Conservation (phyloP, 2,329 filamentous ascomycete species). For the Penicillium frequentans region DNA sequence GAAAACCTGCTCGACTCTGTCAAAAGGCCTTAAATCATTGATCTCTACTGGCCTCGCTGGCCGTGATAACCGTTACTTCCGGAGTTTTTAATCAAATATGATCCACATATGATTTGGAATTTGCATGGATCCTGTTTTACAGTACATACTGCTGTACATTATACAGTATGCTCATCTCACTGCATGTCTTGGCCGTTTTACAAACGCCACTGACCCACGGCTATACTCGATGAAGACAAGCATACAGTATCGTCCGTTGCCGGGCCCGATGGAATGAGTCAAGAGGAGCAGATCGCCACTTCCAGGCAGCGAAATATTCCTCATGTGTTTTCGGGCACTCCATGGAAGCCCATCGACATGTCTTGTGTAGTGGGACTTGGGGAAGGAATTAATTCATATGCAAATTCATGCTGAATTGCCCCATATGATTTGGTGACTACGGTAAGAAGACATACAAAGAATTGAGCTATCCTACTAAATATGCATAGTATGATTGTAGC, state of each 20-base stretch:
- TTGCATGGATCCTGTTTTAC: not conserved
- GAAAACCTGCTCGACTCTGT: not conserved
- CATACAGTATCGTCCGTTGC: not conserved
- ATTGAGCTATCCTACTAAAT: not conserved
- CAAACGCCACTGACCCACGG: slow-evolving; percentile 16
- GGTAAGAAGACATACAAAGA: not conserved
- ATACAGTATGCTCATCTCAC: not conserved
- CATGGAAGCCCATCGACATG: not conserved
- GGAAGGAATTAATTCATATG: too few relatives aligned
- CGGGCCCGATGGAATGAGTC: not conserved
- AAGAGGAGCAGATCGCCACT: slow-evolving; percentile 12
- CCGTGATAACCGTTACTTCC: too few relatives aligned
- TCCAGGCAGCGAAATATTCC: slow-evolving; percentile 10
- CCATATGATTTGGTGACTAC: not conserved
- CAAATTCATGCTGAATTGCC: not conserved
- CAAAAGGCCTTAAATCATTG: not conserved
- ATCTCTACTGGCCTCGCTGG: not conserved
- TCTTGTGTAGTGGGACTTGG: too few relatives aligned
- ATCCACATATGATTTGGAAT: not conserved
- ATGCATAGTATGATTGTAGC: not conserved
- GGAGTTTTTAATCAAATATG: not conserved
- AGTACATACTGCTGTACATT: not conserved
- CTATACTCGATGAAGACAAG: not conserved
- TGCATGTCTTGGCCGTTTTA: not conserved
- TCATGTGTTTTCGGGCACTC: not conserved